These are phyloP conservation scores for Ceratocystis variospora DNA, from an alignment of 2,329 filamentous ascomycete genomes.

Conservation along the genomic window DNA sequence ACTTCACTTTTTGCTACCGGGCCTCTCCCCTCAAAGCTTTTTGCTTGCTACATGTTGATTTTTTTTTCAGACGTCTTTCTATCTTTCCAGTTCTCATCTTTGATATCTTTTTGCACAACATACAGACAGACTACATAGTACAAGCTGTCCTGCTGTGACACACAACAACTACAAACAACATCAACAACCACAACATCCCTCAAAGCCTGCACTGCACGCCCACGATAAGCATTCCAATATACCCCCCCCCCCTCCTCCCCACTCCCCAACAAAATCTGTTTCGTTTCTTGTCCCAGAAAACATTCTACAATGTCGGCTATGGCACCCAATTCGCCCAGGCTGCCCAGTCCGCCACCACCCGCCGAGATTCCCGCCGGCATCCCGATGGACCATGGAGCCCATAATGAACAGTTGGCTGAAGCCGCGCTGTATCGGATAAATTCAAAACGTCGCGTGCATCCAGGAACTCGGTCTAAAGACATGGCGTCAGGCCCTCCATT, in stretches of 20 bases:
- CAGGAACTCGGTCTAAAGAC: slow-evolving; percentile 79
- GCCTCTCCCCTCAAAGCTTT: not conserved
- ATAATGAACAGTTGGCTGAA: slow-evolving; percentile 36
- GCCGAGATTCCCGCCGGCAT: slow-evolving; percentile 86
- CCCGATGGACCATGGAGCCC: slow-evolving; percentile 54
- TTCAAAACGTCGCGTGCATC: slow-evolving; percentile 72
- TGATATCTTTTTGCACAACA: not conserved
- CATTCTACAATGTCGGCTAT: slow-evolving; percentile 35
- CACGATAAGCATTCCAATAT: not conserved
- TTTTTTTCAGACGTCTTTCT: no score
- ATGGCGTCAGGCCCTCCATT: slow-evolving; percentile 88
- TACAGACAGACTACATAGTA: not conserved
- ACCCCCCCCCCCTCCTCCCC: no score
- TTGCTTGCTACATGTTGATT: not conserved
- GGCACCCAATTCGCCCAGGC: slow-evolving; percentile 69
- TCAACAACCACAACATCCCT: not conserved
- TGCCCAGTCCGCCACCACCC: slow-evolving; percentile 87
- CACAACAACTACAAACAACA: not conserved
- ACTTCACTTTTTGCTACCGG: not conserved
- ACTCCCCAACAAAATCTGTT: no score
- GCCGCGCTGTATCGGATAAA: slow-evolving; percentile 55
- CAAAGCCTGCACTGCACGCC: not conserved
- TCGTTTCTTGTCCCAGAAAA: no score
- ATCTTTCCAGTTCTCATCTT: not conserved
- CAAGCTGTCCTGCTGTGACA: not conserved